phyloP scores from a whole-genome alignment of 2,329 filamentous ascomycete genomes.

The Hymenoscyphus fructigenus region DNA sequence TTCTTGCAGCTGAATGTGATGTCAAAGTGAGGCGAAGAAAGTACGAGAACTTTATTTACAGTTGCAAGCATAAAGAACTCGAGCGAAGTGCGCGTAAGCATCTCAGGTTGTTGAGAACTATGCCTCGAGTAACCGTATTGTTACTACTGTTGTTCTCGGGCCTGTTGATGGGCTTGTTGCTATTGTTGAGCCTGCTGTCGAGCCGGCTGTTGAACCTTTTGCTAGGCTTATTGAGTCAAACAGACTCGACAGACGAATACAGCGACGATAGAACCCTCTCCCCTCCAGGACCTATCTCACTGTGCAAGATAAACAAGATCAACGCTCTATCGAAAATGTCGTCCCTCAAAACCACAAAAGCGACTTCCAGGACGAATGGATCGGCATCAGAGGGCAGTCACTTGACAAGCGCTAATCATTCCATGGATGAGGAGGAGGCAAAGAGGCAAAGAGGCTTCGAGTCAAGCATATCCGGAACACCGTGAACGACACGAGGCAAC shows the following conservation, averaged over 20 bases:
- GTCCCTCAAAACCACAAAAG: background rate
- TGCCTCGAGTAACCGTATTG: no score
- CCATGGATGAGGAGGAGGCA: background rate
- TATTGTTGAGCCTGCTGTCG: no score
- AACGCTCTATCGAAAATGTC: background rate
- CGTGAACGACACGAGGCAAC: slow-evolving; percentile 7
- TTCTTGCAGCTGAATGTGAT: background rate
- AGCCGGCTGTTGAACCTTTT: no score
- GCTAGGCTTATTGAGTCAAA: no score
- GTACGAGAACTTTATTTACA: background rate
- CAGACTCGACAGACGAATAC: no score
- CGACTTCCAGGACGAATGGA: background rate
- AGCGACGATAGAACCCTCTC: background rate
- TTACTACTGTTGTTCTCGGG: no score
- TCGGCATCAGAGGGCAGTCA: background rate
- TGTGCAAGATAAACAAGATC: background rate
- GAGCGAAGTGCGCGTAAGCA: no score
- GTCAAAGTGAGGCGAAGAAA: background rate
- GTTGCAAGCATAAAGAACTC: background rate
- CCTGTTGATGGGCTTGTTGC: no score
- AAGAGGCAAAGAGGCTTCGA: background rate
- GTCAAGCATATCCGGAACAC: background rate
- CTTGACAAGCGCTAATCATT: background rate
- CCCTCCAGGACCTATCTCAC: background rate
- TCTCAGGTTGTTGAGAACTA: no score